These are phyloP conservation scores for Sporothrix luriei DNA, from an alignment of 2,329 filamentous ascomycete species.

Conservation along the genomic window DNA sequence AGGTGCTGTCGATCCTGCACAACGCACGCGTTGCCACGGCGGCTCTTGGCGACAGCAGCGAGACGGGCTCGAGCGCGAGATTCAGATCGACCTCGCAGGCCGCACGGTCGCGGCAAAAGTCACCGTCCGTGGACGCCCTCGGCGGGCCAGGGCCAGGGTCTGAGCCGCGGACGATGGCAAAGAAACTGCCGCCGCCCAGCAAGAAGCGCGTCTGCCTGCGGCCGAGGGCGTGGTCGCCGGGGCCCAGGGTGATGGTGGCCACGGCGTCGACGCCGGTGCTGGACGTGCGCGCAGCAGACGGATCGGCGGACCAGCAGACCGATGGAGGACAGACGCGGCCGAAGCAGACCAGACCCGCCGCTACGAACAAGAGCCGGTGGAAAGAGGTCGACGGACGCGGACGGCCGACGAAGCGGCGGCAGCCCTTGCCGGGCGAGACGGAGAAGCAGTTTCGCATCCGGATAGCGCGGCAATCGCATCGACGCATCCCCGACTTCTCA, in stretches of 20 bases:
- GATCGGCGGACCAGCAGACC: not conserved
- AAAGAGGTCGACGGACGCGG: constrained; percentile 31
- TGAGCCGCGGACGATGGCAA: not conserved
- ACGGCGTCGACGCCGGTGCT: constrained; percentile 38
- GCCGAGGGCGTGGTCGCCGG: not conserved
- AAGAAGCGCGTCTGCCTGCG: not conserved
- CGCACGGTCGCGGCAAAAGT: not conserved
- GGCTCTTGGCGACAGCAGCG: not conserved
- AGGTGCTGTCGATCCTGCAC: constrained; percentile 70
- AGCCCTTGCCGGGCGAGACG: constrained; percentile 50
- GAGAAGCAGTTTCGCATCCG: constrained; percentile 52
- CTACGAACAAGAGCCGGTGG: not conserved
- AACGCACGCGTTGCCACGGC: constrained; percentile 58
- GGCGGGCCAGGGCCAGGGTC: not conserved
- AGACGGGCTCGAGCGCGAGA: not conserved
- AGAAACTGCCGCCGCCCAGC: constrained; percentile 19
- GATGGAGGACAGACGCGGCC: not conserved
- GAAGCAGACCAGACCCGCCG: not conserved
- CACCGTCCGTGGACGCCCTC: not conserved
- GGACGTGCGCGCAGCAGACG: not conserved
- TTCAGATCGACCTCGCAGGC: too few relatives aligned
- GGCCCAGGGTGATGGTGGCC: constrained; percentile 31
- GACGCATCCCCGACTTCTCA: constrained; percentile 29
- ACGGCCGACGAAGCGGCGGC: constrained; percentile 48
- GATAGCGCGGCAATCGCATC: constrained; percentile 49